phyloP scores from a whole-genome alignment of 1,284 basidiomycete species.

The Nidula niveotomentosa region DNA sequence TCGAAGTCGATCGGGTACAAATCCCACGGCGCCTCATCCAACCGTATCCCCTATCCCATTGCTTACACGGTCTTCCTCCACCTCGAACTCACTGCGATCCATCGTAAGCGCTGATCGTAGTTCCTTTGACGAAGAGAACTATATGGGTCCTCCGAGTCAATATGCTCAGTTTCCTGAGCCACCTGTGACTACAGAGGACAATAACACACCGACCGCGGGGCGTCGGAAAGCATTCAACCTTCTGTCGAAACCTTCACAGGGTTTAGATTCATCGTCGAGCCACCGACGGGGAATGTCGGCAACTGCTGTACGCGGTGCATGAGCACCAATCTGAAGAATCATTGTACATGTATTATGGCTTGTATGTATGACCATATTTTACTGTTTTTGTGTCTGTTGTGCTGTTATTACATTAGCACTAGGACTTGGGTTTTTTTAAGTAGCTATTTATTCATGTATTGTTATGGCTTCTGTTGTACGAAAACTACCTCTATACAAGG shows the following conservation, averaged over 20 bases:
- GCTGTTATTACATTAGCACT: neutral
- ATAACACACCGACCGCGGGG: slow-evolving; percentile 43
- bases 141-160: slow-evolving; percentile 62
- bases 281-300: slow-evolving; percentile 66
- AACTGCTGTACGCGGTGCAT: slow-evolving; percentile 46
- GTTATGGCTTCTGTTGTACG: slow-evolving; percentile 3
- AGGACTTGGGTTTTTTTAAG: neutral
- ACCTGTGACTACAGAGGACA: slow-evolving; percentile 37
- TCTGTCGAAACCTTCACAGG: slow-evolving; percentile 53
- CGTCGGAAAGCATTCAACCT: slow-evolving; percentile 70
- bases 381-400: neutral
- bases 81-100: slow-evolving; percentile 44
- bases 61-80: slow-evolving; percentile 50
- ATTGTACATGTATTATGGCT: neutral
- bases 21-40: slow-evolving; percentile 42
- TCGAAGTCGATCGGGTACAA: slow-evolving; percentile 69
- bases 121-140: slow-evolving; percentile 46
- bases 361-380: neutral
- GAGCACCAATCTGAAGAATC: neutral
- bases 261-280: slow-evolving; percentile 41
- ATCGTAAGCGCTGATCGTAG: slow-evolving; percentile 32
- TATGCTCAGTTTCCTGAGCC: slow-evolving; percentile 74
- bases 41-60: slow-evolving; percentile 37
- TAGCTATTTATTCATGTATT: slow-evolving; percentile 6
- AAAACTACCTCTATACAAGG: neutral